Base-by-base conservation (phyloP, 768 basidiomycete genomes). In the Lentinus brumalis region DNA sequence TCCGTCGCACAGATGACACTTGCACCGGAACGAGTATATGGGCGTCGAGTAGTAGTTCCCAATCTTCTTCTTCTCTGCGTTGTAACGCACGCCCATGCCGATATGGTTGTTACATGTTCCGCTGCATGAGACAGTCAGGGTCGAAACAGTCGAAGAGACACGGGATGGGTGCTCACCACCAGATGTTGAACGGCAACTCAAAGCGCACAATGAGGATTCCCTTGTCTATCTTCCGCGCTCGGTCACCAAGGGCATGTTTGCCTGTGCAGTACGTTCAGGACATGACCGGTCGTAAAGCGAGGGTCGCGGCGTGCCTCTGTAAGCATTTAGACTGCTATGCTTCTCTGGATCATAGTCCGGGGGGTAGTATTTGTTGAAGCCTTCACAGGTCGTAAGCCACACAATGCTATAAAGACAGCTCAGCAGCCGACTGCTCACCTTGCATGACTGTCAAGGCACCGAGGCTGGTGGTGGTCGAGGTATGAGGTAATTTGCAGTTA, bases 71-170 rank as follows among this genome's bases (percentile, higher is more conserved):
- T 99, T 99, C 75, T 98, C 96, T 0, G 97, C 97, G 66, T 99
- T 99, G 80, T 98, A 99, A n/a, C 97, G 91, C 2, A 99, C 97
- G 26, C 97, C 97, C 86, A 97, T 97, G 11, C 97, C 97, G 53
- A 99, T 93, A 77, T 98, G 97, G 67, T 91, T 90, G 73, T 96
- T 88, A 77, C 96, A 99, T 76, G 89, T 89, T 38, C 88, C 93
- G 69, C 96, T 98, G 75, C 40, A 59, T 21, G 16, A 26, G 5
- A 18, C 40, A 50, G 60, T 52, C 49, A 50, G 50, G 55, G 42
- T 39, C 12, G 30, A 50, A 30, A 46, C 26, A 38, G 30, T 8
- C 39, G 42, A 38, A 50, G 26, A 45, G 40, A 12, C 29, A 16
- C n/a, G 35, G 14, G 3, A 21, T 31, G 16, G 26, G 2, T 9